Conservation (phyloP, 176 grass and related monocot species). For the Zea mays region DNA sequence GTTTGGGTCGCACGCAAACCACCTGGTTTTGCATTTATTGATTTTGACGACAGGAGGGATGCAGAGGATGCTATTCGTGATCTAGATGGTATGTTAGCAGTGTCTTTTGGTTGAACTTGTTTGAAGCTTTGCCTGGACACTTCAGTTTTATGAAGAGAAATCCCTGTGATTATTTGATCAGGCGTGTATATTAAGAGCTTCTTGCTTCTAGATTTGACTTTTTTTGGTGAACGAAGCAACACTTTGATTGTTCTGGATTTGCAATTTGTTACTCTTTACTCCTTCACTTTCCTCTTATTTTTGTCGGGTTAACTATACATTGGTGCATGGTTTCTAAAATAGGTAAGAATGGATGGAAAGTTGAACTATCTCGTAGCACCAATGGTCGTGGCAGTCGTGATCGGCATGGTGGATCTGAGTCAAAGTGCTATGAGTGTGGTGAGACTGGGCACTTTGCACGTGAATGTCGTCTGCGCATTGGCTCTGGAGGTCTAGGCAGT, state of each 20-base stretch:
- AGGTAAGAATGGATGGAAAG: conserved; percentile 98
- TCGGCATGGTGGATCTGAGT: conserved; percentile 67
- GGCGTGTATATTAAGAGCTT: neutral
- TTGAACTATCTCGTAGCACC: conserved; percentile 73
- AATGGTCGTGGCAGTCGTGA: conserved; percentile 66
- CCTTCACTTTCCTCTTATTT: neutral
- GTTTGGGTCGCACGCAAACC: conserved; percentile 97
- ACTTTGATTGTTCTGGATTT: conserved; percentile 10
- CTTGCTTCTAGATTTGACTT: neutral
- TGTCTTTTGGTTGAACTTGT: neutral
- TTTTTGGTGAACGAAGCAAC: neutral
- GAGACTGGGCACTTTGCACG: conserved; percentile 96
- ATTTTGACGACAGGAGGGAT: conserved; percentile 88
- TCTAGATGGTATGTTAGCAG: conserved; percentile 68
- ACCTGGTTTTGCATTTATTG: conserved; percentile 94
- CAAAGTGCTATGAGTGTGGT: conserved; percentile 94
- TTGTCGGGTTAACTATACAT: neutral
- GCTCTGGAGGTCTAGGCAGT: conserved; percentile 83
- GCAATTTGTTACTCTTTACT: neutral
- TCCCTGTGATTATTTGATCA: neutral
- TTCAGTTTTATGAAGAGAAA: neutral
- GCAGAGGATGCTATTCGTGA: conserved; percentile 89
- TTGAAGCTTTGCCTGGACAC: neutral
- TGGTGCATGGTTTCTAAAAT: conserved; percentile 22
- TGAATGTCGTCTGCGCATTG: conserved; percentile 83